Base-by-base conservation (phyloP, 768 basidiomycete genomes). In the Psilocybe subaeruginosa region DNA sequence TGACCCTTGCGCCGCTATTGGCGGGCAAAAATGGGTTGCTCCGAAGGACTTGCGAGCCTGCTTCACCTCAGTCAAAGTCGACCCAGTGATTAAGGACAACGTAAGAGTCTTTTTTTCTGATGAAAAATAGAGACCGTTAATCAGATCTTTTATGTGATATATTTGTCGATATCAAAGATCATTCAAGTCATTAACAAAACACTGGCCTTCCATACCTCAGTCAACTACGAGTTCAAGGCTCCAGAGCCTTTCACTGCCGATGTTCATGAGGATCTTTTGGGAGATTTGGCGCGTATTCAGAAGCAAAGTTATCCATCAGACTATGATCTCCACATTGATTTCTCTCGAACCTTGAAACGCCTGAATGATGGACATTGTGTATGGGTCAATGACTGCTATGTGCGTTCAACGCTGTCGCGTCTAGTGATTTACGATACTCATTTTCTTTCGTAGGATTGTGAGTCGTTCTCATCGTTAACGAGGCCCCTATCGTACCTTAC, bases 131-230 rank as follows among this genome's bases (percentile, higher is more conserved):
- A 46, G 8, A 30, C 46, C 35, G 45, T 54, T n/a, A 29, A 31
- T 19, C 37, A 12, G 4, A 23, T 11, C 49, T 54, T 58, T 23
- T 23, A 23, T 23, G 23, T 23, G 23, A 23, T n/a, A 29, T 11
- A 11, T 16, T 19, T 16, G 5, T 17, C 45, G 30, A 30, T 31
- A 4, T 55, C 29, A 17, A 87, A 87, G 86, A 85, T 83, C 47
- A 74, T 88, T n/a, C 80, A 87, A 59, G 84, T 85, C 2, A 73
- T 86, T 58, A 86, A 78, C 68, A 85, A 83, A 65, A 84, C 83
- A 1, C 70, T 87, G n/a, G 80, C 81, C 14, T 87, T 89, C 69
- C 86, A 88, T 66, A 84, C 85, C 0, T 87, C 86, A 1, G 80
- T 83, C 29, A 87, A 86, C 70, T 88, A 86, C 61, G 78, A 87